phyloP scores from a whole-genome alignment of 1,284 basidiomycete genomes.

The Omphalotus olearius region DNA sequence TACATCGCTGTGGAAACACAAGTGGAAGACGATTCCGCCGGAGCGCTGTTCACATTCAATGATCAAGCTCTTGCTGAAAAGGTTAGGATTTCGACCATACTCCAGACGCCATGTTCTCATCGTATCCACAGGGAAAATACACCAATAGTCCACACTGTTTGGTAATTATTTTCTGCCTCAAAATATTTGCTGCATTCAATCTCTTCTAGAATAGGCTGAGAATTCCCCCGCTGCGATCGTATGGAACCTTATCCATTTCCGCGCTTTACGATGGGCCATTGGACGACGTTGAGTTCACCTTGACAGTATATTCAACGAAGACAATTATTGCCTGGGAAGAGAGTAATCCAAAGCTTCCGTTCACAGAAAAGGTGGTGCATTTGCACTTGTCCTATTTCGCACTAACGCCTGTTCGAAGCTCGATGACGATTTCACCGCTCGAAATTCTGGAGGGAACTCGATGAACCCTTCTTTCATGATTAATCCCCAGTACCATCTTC shows the following conservation, averaged over 20 bases:
- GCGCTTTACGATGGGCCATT: constrained; percentile 63
- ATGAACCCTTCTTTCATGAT: constrained; percentile 78
- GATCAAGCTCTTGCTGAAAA: constrained; percentile 30
- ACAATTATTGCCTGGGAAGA: constrained; percentile 48
- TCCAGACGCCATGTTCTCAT: background rate
- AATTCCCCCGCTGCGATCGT: constrained; percentile 30
- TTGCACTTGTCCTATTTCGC: constrained; percentile 13
- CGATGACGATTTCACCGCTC: constrained; percentile 59
- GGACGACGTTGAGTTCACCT: constrained; percentile 58
- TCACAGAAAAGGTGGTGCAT: constrained; percentile 36
- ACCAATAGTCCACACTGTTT: constrained; percentile 77
- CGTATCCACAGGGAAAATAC: constrained; percentile 56
- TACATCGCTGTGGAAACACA: constrained; percentile 72
- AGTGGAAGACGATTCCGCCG: constrained; percentile 35
- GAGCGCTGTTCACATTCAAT: constrained; percentile 18
- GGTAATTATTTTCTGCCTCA: constrained; percentile 33
- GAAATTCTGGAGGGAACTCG: constrained; percentile 82
- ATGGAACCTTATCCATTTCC: constrained; percentile 48
- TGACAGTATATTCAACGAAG: constrained; percentile 50
- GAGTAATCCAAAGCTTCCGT: constrained; percentile 33
- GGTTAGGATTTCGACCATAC: constrained; percentile 23
- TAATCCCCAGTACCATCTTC: constrained; percentile 86
- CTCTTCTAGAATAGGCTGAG: constrained; percentile 26
- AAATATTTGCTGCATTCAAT: background rate
- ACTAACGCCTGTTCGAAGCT: constrained; percentile 36